Percentiles rank a stretch among this genome's conserved stretches.
phyloP scores from a whole-genome alignment of 441 rosid species.

The Breynia disticha region DNA sequence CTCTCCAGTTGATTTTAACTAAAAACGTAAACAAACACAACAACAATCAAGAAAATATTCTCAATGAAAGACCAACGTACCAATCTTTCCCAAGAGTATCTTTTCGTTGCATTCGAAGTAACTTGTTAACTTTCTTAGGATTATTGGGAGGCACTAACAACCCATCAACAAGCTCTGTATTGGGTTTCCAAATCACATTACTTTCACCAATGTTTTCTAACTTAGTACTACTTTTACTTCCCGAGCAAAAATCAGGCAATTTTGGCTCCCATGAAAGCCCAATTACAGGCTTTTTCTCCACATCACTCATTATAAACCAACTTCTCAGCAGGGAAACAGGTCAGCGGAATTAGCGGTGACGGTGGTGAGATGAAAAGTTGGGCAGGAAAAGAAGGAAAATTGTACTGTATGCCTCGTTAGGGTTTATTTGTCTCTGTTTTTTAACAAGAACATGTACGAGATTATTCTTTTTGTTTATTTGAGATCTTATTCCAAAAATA shows the following conservation, averaged over 20 bases:
- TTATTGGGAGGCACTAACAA: conserved; percentile 64
- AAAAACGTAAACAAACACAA: background rate
- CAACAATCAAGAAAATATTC: background rate
- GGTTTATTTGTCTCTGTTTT: too few species aligned
- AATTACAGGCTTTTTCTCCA: conserved; percentile 45
- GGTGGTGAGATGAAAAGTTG: too few species aligned
- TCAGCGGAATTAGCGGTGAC: too few species aligned
- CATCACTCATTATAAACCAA: conserved; percentile 7
- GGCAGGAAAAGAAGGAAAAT: too few species aligned
- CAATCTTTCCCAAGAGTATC: conserved; percentile 62
- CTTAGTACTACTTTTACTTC: background rate
- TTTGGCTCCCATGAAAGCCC: conserved; percentile 85
- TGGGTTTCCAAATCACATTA: conserved; percentile 48
- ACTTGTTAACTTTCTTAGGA: conserved; percentile 64
- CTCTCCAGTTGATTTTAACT: background rate
- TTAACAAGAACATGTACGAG: too few species aligned
- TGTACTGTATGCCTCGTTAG: too few species aligned
- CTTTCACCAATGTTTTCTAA: conserved; percentile 15
- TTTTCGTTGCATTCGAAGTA: conserved; percentile 53
- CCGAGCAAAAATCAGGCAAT: conserved; percentile 32
- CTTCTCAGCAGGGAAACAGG: too few species aligned
- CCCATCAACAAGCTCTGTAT: conserved; percentile 60
- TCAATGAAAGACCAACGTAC: conserved; percentile 18
- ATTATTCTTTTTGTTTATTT: too few species aligned
- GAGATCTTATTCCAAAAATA: too few species aligned